These are phyloP conservation scores for Camellia sinensis DNA, from an alignment of 148 eudicot genomes.

Conservation along the genomic window DNA sequence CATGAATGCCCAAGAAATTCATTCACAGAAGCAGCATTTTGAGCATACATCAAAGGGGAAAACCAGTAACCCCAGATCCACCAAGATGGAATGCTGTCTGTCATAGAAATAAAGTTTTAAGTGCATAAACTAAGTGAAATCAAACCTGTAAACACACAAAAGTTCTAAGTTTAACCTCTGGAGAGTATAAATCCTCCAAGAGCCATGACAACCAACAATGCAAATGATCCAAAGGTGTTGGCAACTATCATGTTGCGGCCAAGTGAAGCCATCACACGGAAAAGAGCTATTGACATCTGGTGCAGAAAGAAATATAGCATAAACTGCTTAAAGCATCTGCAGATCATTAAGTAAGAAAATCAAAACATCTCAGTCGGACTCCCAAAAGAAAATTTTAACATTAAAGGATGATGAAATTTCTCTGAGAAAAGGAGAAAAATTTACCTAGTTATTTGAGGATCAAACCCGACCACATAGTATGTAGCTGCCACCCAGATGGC, in stretches of 20 bases:
- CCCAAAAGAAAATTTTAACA: not conserved
- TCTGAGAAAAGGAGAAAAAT: not conserved
- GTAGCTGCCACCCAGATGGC: constrained; percentile 77
- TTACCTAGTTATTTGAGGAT: constrained; percentile 80
- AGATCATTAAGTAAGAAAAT: constrained; percentile 18
- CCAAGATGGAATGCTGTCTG: constrained; percentile 78
- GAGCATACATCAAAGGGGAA: constrained; percentile 99
- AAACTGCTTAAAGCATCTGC: constrained; percentile 77
- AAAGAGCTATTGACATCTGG: constrained; percentile 90
- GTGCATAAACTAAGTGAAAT: not conserved
- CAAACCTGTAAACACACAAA: not conserved
- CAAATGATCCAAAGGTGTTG: constrained; percentile 92
- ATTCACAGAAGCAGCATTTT: constrained; percentile 94
- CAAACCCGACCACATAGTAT: constrained; percentile 88
- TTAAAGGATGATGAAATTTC: not conserved
- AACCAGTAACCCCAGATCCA: constrained; percentile 97
- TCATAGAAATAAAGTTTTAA: constrained; percentile 9
- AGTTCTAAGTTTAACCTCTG: constrained; percentile 47
- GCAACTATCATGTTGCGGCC: constrained; percentile 92
- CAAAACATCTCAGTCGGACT: not conserved
- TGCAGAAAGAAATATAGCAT: constrained; percentile 71
- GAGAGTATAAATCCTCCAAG: constrained; percentile 93
- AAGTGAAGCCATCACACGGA: constrained; percentile 86
- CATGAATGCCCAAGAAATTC: constrained; percentile 91
- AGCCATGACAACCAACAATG: constrained; percentile 90